phyloP scores from a whole-genome alignment of 768 basidiomycete species.

The Rhizopogon salebrosus region DNA sequence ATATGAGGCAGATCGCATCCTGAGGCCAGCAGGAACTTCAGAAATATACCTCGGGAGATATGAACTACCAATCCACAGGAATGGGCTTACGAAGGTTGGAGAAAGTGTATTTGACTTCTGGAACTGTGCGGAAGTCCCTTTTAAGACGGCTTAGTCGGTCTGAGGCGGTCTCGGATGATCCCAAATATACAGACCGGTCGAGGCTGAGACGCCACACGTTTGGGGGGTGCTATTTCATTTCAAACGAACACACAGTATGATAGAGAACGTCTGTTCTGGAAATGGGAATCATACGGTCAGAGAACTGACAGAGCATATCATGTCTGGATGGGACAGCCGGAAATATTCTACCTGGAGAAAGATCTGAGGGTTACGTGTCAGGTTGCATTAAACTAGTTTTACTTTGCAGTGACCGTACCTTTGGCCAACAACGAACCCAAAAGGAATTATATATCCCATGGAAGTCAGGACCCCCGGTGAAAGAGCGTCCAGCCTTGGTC shows the following conservation, averaged over 20 bases:
- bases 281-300: background rate
- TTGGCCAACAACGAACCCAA: background rate
- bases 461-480: background rate
- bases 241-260: slow-evolving; percentile 1
- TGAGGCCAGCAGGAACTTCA: slow-evolving; percentile 3
- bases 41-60: background rate
- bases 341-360: slow-evolving; percentile 6
- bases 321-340: background rate
- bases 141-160: background rate
- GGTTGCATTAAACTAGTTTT: background rate
- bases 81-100: background rate
- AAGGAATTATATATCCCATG: background rate
- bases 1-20: slow-evolving; percentile 18
- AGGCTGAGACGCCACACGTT: slow-evolving; percentile 8
- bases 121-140: background rate
- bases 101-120: background rate
- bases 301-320: background rate
- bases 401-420: background rate
- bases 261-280: background rate
- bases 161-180: background rate
- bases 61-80: background rate
- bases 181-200: slow-evolving; percentile 16
- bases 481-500: too few species aligned
- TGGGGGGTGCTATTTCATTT: slow-evolving; percentile 16
- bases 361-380: slow-evolving; percentile 13